These are phyloP conservation scores for Helotiales sp. DNA, from an alignment of 2,329 filamentous ascomycete species.

Conservation along the genomic window DNA sequence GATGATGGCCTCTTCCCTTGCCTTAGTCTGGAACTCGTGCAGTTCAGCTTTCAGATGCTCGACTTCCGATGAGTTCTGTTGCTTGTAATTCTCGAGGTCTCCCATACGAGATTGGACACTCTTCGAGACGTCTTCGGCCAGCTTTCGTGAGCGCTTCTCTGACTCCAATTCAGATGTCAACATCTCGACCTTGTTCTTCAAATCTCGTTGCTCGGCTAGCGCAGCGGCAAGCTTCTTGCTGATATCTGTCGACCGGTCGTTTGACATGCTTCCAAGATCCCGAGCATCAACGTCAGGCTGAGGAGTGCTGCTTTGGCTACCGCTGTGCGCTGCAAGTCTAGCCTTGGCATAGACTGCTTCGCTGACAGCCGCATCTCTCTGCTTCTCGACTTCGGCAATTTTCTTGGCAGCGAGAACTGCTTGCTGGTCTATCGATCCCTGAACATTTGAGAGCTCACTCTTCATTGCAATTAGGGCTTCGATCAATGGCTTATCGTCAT, in stretches of 20 bases:
- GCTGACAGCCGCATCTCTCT: slow-evolving; percentile 89
- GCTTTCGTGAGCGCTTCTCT: slow-evolving; percentile 76
- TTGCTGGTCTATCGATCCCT: slow-evolving; percentile 86
- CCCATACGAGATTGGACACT: slow-evolving; percentile 80
- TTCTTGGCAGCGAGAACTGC: slow-evolving; percentile 81
- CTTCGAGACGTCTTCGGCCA: slow-evolving; percentile 85
- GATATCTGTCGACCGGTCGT: slow-evolving; percentile 71
- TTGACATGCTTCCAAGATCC: slow-evolving; percentile 57
- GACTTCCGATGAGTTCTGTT: slow-evolving; percentile 80
- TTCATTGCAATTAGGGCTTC: slow-evolving; percentile 93
- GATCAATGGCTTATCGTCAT: slow-evolving; percentile 88
- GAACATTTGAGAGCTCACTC: slow-evolving; percentile 83
- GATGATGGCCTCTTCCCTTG: slow-evolving; percentile 78
- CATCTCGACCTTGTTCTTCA: slow-evolving; percentile 75
- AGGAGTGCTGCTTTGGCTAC: slow-evolving; percentile 62
- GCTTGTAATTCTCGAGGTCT: slow-evolving; percentile 81
- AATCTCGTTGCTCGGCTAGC: slow-evolving; percentile 74
- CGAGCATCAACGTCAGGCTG: slow-evolving; percentile 56
- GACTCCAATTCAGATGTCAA: slow-evolving; percentile 71
- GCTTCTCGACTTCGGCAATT: slow-evolving; percentile 91
- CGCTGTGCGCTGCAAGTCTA: slow-evolving; percentile 78
- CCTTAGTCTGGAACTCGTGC: slow-evolving; percentile 74
- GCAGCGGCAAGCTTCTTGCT: slow-evolving; percentile 81
- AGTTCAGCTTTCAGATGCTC: slow-evolving; percentile 85
- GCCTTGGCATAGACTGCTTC: slow-evolving; percentile 96